Evolutionary conservation across 306 rosid species (phyloP).

Genomic region (Quercus mongolica): DNA sequence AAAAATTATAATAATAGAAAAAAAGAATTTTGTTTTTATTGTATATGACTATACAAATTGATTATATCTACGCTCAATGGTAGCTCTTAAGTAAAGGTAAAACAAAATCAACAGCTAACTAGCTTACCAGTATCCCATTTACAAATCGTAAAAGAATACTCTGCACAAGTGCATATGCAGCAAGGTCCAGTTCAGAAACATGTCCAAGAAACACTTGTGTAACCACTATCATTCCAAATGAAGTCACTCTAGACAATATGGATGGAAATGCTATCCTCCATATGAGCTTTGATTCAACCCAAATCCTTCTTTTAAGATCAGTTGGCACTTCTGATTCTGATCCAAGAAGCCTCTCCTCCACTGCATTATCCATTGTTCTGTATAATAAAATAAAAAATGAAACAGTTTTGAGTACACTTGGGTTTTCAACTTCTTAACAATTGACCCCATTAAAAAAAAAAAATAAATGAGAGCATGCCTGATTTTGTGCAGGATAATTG

Average conservation of each 20-base stretch:
- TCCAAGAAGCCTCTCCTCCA: slow-evolving; percentile 13
- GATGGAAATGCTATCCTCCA: slow-evolving; percentile 60
- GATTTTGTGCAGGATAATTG: no score
- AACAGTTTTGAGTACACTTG: neutral
- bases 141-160: slow-evolving; percentile 46
- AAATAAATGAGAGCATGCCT: no score
- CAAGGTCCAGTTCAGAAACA: slow-evolving; percentile 38
- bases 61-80: no score
- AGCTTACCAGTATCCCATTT: slow-evolving; percentile 47
- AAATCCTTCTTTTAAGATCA: slow-evolving; percentile 24
- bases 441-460: neutral
- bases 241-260: slow-evolving; percentile 37
- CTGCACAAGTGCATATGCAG: slow-evolving; percentile 50
- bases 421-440: neutral
- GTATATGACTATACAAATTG: no score
- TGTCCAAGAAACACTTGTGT: slow-evolving; percentile 56
- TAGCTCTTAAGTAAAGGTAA: no score
- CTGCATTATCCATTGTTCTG: neutral
- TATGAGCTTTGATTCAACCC: slow-evolving; percentile 38
- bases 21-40: neutral
- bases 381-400: neutral
- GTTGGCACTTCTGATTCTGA: slow-evolving; percentile 2
- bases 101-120: no score
- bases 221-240: slow-evolving; percentile 49
- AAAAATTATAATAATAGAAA: neutral